Base-by-base conservation (phyloP, 2,329 filamentous ascomycete species). In the Fusarium newnesense region DNA sequence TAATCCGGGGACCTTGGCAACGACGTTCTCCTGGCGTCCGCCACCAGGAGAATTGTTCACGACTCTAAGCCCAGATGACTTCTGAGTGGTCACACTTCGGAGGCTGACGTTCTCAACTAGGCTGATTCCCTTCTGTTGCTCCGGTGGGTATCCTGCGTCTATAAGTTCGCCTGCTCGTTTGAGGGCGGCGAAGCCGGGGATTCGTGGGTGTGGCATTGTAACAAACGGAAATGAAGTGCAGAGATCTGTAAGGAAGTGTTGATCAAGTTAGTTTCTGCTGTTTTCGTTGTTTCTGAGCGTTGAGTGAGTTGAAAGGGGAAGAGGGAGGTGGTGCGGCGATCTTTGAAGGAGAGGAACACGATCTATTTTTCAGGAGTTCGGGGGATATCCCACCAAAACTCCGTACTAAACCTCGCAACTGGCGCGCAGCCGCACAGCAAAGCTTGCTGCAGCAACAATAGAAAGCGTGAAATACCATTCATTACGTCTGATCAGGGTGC, bases 41-140 rank as follows among this genome's bases (percentile, higher is more conserved):
- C 64, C 64, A 2, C 64, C 64, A 26, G 24, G 24, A 32, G 52
- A 66, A n/a, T 60, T 59, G 30, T 39, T 67, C 0, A 60, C 46
- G 1, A 67, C 6, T 2, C 32, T 60, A 2, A 67, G 5, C 0
- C 64, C 40, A 2, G 30, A 24, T 0, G 30, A 7, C 12, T 21
- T 39, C 0, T 19, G 15, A 7, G 26, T 26, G 4, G 16, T 13
- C 5, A 60, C 15, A 0, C 19, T 15, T 4, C 42, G n/a, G 6
- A 67, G 52, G 7, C 11, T 13, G 18, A 43, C 21, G 1, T 47
- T 67, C 4, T 67, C 61, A 2, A 67, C 64, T 4, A 66, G 7
- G 2, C 37, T 21, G 5, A 61, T 15, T 0, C 58, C 47, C 7
- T 36, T 50, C 13, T 12, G 15, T 0, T 32, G 13, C 18, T 21